A percentile compares a stretch with the other conserved stretches of the same genome.
Evolutionary conservation across 768 basidiomycete species (phyloP).

Genomic region (Tephrocybe rancida): DNA sequence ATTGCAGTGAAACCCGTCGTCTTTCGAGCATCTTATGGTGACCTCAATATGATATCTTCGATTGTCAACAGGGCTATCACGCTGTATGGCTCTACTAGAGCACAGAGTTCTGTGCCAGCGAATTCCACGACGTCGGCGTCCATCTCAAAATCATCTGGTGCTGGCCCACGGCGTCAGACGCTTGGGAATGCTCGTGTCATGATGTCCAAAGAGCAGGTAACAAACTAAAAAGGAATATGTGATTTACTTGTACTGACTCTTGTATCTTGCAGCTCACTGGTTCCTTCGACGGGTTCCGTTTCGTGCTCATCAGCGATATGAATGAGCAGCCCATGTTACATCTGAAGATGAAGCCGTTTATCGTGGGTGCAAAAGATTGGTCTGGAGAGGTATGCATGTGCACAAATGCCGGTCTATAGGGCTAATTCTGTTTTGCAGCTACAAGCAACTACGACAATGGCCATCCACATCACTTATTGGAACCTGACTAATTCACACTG

Average conservation of each 20-base stretch:
- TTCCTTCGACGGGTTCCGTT: conserved; percentile 87
- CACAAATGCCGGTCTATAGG: not conserved
- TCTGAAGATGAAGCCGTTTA: conserved; percentile 83
- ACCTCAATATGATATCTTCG: conserved; percentile 84
- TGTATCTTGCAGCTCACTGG: conserved; percentile 68
- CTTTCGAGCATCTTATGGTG: conserved; percentile 93
- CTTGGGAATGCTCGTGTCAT: conserved; percentile 44
- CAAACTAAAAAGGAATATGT: conserved; percentile 9
- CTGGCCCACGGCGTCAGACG: conserved; percentile 11
- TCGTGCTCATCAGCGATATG: conserved; percentile 92
- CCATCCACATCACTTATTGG: conserved; percentile 91
- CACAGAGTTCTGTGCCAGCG: not conserved
- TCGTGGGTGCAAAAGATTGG: conserved; percentile 88
- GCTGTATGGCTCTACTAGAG: conserved; percentile 53
- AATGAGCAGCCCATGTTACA: conserved; percentile 96
- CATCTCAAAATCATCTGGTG: conserved; percentile 11
- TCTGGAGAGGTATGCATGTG: conserved; percentile 68
- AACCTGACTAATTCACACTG: conserved; percentile 97
- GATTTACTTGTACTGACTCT: conserved; percentile 4
- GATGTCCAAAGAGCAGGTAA: conserved; percentile 83
- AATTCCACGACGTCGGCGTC: conserved; percentile 7
- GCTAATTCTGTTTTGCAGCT: conserved; percentile 48
- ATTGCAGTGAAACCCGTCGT: conserved; percentile 81
- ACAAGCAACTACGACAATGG: conserved; percentile 79
- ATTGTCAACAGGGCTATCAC: conserved; percentile 88